These are phyloP conservation scores for Tetrahymena elliotti DNA, from an alignment of 73 alveolate species.

Conservation along the genomic window DNA sequence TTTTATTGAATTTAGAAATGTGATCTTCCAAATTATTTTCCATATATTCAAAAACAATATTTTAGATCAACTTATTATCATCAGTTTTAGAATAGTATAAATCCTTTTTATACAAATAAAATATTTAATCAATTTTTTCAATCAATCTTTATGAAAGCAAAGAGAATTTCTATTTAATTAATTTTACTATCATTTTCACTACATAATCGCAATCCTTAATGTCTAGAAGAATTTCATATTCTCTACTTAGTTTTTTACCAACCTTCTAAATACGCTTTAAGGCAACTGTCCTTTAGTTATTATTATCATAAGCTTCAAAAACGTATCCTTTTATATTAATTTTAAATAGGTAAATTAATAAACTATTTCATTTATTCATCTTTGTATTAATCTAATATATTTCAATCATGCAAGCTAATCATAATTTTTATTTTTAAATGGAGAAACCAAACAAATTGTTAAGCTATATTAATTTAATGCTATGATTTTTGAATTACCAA, in stretches of 20 bases:
- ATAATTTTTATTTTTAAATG: neutral
- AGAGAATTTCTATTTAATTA: neutral
- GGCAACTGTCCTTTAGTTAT: conserved; percentile 65
- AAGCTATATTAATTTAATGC: neutral
- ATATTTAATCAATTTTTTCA: neutral
- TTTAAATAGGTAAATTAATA: too few species aligned
- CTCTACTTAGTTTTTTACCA: conserved; percentile 78
- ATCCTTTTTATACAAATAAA: conserved; percentile 9
- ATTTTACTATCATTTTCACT: conserved; percentile 60
- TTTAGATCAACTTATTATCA: conserved; percentile 78
- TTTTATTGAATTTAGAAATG: conserved; percentile 46
- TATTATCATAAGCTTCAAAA: conserved; percentile 78
- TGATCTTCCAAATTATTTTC: conserved; percentile 72
- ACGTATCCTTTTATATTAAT: conserved; percentile 63
- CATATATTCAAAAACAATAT: conserved; percentile 86
- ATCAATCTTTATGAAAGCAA: neutral
- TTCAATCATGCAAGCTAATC: neutral
- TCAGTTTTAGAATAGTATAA: conserved; percentile 78
- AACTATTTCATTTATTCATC: neutral
- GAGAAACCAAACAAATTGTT: neutral
- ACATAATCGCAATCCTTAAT: conserved; percentile 76
- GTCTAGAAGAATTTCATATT: conserved; percentile 72
- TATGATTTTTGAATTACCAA: conserved; percentile 41
- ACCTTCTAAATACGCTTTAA: conserved; percentile 81
- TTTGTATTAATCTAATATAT: neutral